Base-by-base conservation (phyloP, 1,284 basidiomycete species). In the Cerioporus squamosus region DNA sequence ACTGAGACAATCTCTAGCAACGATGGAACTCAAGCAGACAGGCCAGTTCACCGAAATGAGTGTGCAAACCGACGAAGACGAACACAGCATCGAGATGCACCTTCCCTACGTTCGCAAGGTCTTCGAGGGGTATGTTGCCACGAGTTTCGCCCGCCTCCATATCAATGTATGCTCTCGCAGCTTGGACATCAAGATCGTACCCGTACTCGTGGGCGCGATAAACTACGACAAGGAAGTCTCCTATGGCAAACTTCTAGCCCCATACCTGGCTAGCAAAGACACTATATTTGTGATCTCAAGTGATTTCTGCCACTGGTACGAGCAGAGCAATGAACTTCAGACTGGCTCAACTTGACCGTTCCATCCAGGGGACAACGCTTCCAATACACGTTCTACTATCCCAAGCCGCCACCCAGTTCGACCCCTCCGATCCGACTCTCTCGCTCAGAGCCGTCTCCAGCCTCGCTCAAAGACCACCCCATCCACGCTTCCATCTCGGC, bases 81-180 rank as follows among this genome's bases (percentile, higher is more conserved):
- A 99, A 69, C 97, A 99, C 73, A 96, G 93, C 69, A 88, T 99
- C 52, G 97, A 99, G 77, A 97, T 99, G 94, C 96, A 98, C 67
- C 80, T 97, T 14, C 95, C 96, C 3, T 98, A 97, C 72, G 81
- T 99, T 38, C 84, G 92, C 52, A 94, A 95, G 72, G 77, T 93
- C 9, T 98, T 98, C 65, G 79, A 91, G 70, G 85, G 85, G 93
- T 94, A 64, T 79, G 73, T 14, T 14, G 50, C 44, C 12, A 10
- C 33, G 1, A 36, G 4, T 7, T 3, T 10, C 15, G 33, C 10
- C 8, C 10, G 5, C 42, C 5, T 31, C 6, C 29, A 3, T 33
- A 24, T n/a, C n/a, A n/a, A 29, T 29, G 26, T 29, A 3, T 3
- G 6, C 26, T 29, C 5, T 12, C 45, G 23, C 40, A 95, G 91